Evolutionary conservation across 148 eudicot species (phyloP).

Genomic region (Suaeda aralocaspica): DNA sequence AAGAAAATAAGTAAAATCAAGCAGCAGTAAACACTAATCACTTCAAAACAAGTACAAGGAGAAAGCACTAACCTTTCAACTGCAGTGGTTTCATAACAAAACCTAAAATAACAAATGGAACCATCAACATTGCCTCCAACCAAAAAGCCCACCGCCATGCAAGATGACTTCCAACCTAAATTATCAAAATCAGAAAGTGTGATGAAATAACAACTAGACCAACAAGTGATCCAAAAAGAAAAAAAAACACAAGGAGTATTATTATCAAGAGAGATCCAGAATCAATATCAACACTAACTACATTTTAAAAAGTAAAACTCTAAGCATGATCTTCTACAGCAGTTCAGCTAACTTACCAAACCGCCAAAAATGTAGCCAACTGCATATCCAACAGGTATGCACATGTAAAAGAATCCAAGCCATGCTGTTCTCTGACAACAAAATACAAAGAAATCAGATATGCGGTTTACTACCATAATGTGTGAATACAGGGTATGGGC

Average conservation of each 20-base stretch:
- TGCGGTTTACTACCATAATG: neutral
- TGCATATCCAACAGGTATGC: conserved; percentile 95
- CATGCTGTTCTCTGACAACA: conserved; percentile 72
- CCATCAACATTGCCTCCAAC: conserved; percentile 75
- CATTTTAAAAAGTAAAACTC: neutral
- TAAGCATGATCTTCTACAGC: neutral
- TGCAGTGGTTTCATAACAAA: conserved; percentile 83
- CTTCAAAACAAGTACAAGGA: neutral
- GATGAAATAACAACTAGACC: neutral
- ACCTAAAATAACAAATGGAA: conserved; percentile 86
- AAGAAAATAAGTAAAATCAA: conserved; percentile 15
- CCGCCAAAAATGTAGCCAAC: conserved; percentile 97
- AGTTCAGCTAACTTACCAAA: conserved; percentile 42
- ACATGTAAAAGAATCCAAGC: conserved; percentile 94
- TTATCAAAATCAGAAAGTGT: neutral
- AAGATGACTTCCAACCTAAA: conserved; percentile 61
- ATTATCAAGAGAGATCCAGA: too few species aligned
- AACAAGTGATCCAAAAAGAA: too few species aligned
- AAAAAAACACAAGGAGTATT: too few species aligned
- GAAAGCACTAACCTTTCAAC: conserved; percentile 59
- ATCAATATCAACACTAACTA: neutral
- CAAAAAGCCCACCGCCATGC: conserved; percentile 85
- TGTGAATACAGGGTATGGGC: neutral
- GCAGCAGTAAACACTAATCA: neutral
- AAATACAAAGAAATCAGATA: conserved; percentile 9